Evolutionary conservation across 345 rosid genomes (phyloP).

Genomic region (Anacardium occidentale): DNA sequence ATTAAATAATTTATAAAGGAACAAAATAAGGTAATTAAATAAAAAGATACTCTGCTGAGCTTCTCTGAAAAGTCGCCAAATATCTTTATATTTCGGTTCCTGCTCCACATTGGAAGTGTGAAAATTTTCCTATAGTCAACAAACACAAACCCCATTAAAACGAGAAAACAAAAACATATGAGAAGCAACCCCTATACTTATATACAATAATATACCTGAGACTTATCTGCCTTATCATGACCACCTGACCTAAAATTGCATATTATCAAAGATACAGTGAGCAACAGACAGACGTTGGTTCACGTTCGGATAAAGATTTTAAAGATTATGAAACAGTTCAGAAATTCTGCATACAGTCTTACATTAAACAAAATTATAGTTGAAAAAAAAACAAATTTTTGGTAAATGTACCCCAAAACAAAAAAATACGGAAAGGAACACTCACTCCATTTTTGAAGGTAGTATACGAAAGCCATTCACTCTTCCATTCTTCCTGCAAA

Average conservation of each 20-base stretch:
- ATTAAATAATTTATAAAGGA: neutral
- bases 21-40: slow-evolving; percentile 10
- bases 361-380: neutral
- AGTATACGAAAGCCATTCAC: slow-evolving; percentile 29
- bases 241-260: slow-evolving; percentile 39
- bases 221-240: slow-evolving; percentile 31
- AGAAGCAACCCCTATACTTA: neutral
- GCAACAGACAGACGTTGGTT: neutral
- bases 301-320: neutral
- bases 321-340: neutral
- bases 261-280: slow-evolving; percentile 2
- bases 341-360: neutral
- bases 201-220: slow-evolving; percentile 35
- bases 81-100: slow-evolving; percentile 40
- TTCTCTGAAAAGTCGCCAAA: slow-evolving; percentile 68
- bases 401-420: neutral
- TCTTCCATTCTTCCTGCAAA: slow-evolving; percentile 44
- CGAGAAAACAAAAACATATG: neutral
- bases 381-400: neutral
- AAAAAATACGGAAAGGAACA: neutral
- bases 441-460: slow-evolving; percentile 37
- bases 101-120: slow-evolving; percentile 32
- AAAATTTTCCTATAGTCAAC: slow-evolving; percentile 32
- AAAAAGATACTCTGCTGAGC: slow-evolving; percentile 63
- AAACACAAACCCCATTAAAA: slow-evolving; percentile 19